Evolutionary conservation across 441 rosid species (phyloP).

Genomic region (Erodium moschatum): DNA sequence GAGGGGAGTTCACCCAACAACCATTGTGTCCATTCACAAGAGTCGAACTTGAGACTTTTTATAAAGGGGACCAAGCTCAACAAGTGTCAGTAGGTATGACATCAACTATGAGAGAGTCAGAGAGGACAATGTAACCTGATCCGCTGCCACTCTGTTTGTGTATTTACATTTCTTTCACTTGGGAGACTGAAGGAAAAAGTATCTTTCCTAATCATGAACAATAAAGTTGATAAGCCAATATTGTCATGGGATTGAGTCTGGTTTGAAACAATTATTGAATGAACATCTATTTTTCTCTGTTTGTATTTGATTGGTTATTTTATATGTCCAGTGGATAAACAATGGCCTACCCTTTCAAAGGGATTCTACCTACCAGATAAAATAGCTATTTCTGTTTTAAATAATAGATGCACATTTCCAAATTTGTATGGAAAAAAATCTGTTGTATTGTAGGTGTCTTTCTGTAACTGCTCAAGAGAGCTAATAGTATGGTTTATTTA

Average conservation of each 20-base stretch:
- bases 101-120: conserved; percentile 4
- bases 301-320: neutral
- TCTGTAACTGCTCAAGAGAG: neutral
- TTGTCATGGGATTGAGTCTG: neutral
- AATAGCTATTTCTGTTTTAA: neutral
- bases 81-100: neutral
- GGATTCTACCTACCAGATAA: neutral
- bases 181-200: too few relatives aligned
- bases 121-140: conserved; percentile 2
- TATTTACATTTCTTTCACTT: neutral
- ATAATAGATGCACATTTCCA: neutral
- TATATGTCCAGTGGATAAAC: neutral
- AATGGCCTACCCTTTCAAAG: neutral
- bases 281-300: neutral
- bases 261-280: neutral
- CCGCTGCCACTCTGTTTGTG: neutral
- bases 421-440: neutral
- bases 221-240: too few relatives aligned
- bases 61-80: too few relatives aligned
- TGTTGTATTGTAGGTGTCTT: neutral
- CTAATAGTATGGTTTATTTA: conserved; percentile 1
- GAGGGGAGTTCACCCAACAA: too few relatives aligned
- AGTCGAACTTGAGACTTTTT: too few relatives aligned
- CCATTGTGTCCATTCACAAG: too few relatives aligned
- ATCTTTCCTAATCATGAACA: too few relatives aligned